A percentile compares a stretch with the other conserved stretches of the same genome.
These are phyloP conservation scores for Myxozyma lipomycoides DNA, from an alignment of 805 yeast genomes.

Conservation along the genomic window DNA sequence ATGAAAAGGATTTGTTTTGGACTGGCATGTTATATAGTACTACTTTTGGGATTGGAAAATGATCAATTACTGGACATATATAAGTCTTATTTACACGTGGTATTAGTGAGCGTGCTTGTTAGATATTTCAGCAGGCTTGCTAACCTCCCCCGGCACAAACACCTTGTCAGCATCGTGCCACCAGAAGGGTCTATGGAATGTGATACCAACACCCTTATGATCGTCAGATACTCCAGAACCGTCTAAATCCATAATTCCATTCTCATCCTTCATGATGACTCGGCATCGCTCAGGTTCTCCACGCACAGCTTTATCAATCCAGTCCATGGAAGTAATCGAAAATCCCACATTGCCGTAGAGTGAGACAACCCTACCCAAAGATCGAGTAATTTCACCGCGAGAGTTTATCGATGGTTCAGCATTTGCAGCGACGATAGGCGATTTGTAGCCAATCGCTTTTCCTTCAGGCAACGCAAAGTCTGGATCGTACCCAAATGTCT, in stretches of 20 bases:
- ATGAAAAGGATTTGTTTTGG: no score
- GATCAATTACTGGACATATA: neutral
- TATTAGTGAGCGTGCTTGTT: neutral
- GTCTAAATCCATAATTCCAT: slow-evolving; percentile 4
- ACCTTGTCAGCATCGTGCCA: slow-evolving; percentile 47
- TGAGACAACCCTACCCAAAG: slow-evolving; percentile 60
- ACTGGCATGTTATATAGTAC: no score
- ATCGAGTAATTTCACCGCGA: slow-evolving; percentile 36
- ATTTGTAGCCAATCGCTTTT: slow-evolving; percentile 6
- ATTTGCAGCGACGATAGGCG: slow-evolving; percentile 15
- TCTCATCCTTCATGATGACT: slow-evolving; percentile 7
- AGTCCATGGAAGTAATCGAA: slow-evolving; percentile 37
- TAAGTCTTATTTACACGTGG: neutral
- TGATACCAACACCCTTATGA: slow-evolving; percentile 8
- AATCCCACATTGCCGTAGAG: slow-evolving; percentile 60
- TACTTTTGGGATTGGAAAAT: neutral
- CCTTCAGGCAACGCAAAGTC: slow-evolving; percentile 30
- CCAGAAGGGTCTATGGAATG: slow-evolving; percentile 58
- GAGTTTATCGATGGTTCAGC: slow-evolving; percentile 12
- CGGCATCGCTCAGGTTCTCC: slow-evolving; percentile 9
- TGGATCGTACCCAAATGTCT: neutral
- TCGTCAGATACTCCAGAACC: slow-evolving; percentile 39
- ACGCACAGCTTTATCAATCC: slow-evolving; percentile 16
- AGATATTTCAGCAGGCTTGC: neutral
- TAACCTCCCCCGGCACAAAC: neutral